Evolutionary conservation across 116 monocot genomes (phyloP).

Genomic region (Posidonia oceanica): DNA sequence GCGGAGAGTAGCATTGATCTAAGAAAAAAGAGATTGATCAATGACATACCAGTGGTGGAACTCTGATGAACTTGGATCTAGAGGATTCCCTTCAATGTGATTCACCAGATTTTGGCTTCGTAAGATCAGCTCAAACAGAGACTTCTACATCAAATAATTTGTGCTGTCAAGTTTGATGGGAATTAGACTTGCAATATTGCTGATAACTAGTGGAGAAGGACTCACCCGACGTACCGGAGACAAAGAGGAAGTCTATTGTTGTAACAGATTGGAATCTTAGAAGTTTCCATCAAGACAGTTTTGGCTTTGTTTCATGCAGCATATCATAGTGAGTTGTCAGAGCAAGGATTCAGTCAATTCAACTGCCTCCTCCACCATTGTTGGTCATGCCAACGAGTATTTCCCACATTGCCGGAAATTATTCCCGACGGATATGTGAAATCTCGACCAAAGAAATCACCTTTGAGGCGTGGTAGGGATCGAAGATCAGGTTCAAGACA

Average conservation of each 20-base stretch:
- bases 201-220: too few relatives aligned
- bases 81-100: too few relatives aligned
- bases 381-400: background rate
- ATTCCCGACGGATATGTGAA: conserved; percentile 6
- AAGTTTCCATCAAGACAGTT: background rate
- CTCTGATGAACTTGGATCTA: too few relatives aligned
- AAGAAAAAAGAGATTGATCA: too few relatives aligned
- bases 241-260: background rate
- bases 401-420: background rate
- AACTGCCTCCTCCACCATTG: conserved; percentile 1
- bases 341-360: conserved; percentile 21
- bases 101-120: too few relatives aligned
- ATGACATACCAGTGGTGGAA: too few relatives aligned
- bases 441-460: conserved; percentile 22
- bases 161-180: too few relatives aligned
- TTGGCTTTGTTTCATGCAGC: conserved; percentile 25
- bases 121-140: too few relatives aligned
- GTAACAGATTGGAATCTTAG: background rate
- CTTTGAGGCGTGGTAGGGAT: conserved; percentile 24
- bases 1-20: too few relatives aligned
- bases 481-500: conserved; percentile 40
- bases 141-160: too few relatives aligned
- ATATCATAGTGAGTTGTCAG: conserved; percentile 78
- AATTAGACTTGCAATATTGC: too few relatives aligned
- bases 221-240: too few relatives aligned